phyloP scores from a whole-genome alignment of 768 basidiomycete species.

The Leccinum truebloodii region DNA sequence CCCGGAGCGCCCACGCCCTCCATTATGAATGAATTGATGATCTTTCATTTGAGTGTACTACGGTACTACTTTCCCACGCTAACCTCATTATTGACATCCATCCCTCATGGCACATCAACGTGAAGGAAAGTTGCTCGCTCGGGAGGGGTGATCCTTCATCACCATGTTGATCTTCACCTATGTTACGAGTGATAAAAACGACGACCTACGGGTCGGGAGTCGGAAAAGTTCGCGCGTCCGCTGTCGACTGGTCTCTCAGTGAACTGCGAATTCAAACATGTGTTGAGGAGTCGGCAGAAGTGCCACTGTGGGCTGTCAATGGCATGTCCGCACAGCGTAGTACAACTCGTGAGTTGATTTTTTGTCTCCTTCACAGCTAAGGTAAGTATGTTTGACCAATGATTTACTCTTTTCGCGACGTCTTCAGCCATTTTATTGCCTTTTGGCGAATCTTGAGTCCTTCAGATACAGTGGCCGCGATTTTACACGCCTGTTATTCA shows the following conservation, averaged over 20 bases:
- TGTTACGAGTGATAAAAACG: too few species aligned
- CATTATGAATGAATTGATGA: too few species aligned
- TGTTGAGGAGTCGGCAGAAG: background rate
- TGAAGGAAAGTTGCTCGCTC: too few species aligned
- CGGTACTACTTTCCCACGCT: too few species aligned
- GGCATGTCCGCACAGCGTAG: background rate
- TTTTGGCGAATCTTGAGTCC: background rate
- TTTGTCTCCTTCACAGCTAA: background rate
- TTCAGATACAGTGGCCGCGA: background rate
- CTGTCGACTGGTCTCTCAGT: too few species aligned
- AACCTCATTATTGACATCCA: too few species aligned
- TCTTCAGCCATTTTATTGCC: background rate
- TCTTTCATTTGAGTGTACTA: too few species aligned
- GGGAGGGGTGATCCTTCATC: too few species aligned
- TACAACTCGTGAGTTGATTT: constrained; percentile 1
- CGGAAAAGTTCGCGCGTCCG: too few species aligned
- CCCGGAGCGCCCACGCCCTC: background rate
- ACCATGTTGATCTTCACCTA: too few species aligned
- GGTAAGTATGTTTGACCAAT: background rate
- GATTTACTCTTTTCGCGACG: background rate
- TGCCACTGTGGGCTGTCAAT: background rate
- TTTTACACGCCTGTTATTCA: background rate
- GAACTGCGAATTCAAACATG: background rate
- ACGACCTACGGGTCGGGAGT: too few species aligned
- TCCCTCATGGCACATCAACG: too few species aligned